phyloP scores from a whole-genome alignment of 1,139 yeast species.

The Kurtzmaniella quercitrusa region DNA sequence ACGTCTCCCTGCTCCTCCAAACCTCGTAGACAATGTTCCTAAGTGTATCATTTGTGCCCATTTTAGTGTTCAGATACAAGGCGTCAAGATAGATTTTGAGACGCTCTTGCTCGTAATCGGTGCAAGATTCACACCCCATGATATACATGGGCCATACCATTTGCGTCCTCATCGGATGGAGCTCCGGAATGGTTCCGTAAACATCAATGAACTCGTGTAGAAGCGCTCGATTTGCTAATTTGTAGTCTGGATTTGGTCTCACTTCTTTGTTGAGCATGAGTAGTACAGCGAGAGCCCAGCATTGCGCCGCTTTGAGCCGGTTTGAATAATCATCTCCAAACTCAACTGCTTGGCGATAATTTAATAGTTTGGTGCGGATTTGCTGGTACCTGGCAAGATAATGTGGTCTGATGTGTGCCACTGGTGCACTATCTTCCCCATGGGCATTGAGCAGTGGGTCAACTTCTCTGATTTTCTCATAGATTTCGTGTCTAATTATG shows the following conservation, averaged over 20 bases:
- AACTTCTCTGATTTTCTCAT: slow-evolving; percentile 9
- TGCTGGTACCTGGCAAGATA: slow-evolving; percentile 19
- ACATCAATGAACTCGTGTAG: slow-evolving; percentile 43
- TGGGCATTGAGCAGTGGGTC: background rate
- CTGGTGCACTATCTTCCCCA: background rate
- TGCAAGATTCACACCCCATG: slow-evolving; percentile 38
- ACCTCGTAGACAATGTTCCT: slow-evolving; percentile 34
- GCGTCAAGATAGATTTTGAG: slow-evolving; percentile 31
- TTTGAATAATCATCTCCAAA: slow-evolving; percentile 25
- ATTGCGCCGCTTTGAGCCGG: slow-evolving; percentile 45
- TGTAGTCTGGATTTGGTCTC: slow-evolving; percentile 18
- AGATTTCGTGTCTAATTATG: slow-evolving; percentile 29
- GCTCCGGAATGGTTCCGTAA: slow-evolving; percentile 38
- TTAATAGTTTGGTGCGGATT: slow-evolving; percentile 27
- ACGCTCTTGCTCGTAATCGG: slow-evolving; percentile 21
- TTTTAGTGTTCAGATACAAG: slow-evolving; percentile 43
- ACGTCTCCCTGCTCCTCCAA: slow-evolving; percentile 34
- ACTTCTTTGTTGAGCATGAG: slow-evolving; percentile 32
- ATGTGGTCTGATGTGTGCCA: slow-evolving; percentile 8
- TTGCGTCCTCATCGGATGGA: slow-evolving; percentile 46
- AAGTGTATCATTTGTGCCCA: slow-evolving; percentile 46
- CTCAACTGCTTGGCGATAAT: slow-evolving; percentile 44
- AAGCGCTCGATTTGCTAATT: slow-evolving; percentile 19
- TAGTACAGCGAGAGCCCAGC: slow-evolving; percentile 48
- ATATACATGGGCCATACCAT: slow-evolving; percentile 60